Evolutionary conservation across 1,284 basidiomycete species (phyloP).

Genomic region (Cryptococcus hybrid): DNA sequence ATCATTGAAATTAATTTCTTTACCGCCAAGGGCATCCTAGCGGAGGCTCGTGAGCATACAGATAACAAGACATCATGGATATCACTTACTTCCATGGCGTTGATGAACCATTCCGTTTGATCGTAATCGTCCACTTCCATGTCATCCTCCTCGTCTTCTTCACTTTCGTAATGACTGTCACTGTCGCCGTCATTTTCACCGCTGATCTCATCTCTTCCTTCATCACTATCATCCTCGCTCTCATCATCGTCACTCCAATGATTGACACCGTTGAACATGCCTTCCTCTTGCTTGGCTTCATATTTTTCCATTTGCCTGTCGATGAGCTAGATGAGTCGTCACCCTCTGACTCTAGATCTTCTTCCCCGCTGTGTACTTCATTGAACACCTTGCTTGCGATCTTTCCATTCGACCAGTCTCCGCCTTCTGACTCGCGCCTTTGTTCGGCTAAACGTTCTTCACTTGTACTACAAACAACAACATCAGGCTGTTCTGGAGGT

Average conservation of each 20-base stretch:
- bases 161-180: slow-evolving; percentile 8
- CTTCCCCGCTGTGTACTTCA: background rate
- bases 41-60: background rate
- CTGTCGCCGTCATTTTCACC: slow-evolving; percentile 10
- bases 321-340: background rate
- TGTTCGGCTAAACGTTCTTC: background rate
- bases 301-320: background rate
- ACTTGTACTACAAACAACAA: too few species aligned
- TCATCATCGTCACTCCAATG: slow-evolving; percentile 14
- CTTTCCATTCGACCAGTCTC: background rate
- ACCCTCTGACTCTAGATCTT: background rate
- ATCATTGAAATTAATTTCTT: slow-evolving; percentile 51
- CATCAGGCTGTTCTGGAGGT: too few species aligned
- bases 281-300: slow-evolving; percentile 5
- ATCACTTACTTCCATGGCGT: slow-evolving; percentile 59
- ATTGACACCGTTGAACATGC: slow-evolving; percentile 16
- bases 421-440: background rate
- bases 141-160: slow-evolving; percentile 21
- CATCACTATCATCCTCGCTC: slow-evolving; percentile 4
- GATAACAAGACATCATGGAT: background rate
- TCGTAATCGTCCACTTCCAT: slow-evolving; percentile 57
- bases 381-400: slow-evolving; percentile 12
- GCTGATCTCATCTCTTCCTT: slow-evolving; percentile 10
- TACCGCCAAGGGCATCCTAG: slow-evolving; percentile 58
- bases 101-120: slow-evolving; percentile 63